A percentile compares a stretch with the other conserved stretches of the same genome.
phyloP scores from a whole-genome alignment of 2,329 filamentous ascomycete species.

The Verruconis gallopava region DNA sequence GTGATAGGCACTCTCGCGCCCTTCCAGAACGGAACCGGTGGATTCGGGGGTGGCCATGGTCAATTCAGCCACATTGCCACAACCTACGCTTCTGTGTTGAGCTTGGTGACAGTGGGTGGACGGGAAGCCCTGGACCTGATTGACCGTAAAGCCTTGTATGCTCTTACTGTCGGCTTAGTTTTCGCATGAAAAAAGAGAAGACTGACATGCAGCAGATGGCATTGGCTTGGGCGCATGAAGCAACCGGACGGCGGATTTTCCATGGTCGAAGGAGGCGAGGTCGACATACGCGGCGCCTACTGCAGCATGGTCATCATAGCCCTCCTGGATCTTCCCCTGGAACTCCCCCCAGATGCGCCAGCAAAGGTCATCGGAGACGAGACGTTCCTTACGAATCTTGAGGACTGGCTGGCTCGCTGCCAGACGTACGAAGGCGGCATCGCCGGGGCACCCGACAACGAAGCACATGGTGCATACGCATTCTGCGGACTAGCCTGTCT shows the following conservation, averaged over 20 bases:
- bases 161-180: slow-evolving; percentile 9
- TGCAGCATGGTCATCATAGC: slow-evolving; percentile 78
- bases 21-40: slow-evolving; percentile 71
- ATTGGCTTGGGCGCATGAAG: slow-evolving; percentile 78
- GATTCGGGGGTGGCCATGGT: slow-evolving; percentile 88
- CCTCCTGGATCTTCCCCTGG: slow-evolving; percentile 68
- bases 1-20: slow-evolving; percentile 62
- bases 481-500: slow-evolving; percentile 89
- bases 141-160: slow-evolving; percentile 62
- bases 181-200: neutral
- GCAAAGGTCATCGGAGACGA: slow-evolving; percentile 49
- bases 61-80: slow-evolving; percentile 81
- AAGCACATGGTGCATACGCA: slow-evolving; percentile 93
- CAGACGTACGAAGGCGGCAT: slow-evolving; percentile 95
- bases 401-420: slow-evolving; percentile 67
- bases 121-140: slow-evolving; percentile 60
- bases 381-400: slow-evolving; percentile 58
- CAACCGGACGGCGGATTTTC: slow-evolving; percentile 81
- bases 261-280: slow-evolving; percentile 74
- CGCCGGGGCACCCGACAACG: slow-evolving; percentile 67
- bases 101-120: slow-evolving; percentile 66
- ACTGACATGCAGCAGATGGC: slow-evolving; percentile 46
- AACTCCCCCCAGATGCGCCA: slow-evolving; percentile 60
- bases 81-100: slow-evolving; percentile 72
- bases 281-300: slow-evolving; percentile 88